Conservation (phyloP, 2,329 filamentous ascomycete genomes). For the Colletotrichum gloeosporioides region DNA sequence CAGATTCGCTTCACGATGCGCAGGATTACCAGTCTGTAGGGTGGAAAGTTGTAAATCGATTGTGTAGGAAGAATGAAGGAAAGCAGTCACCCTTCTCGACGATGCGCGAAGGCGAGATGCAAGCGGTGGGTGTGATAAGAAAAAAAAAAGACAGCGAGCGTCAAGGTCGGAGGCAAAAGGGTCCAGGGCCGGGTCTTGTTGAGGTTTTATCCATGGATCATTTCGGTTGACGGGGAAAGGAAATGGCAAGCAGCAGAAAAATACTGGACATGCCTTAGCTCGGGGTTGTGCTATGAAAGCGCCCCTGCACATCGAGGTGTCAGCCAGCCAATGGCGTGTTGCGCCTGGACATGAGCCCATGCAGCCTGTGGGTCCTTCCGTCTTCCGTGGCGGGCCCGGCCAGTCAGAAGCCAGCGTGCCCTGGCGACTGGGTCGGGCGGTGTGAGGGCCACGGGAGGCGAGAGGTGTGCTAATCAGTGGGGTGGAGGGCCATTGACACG, state of each 20-base stretch:
- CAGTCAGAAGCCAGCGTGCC: not conserved
- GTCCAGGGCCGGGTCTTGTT: slow-evolving; percentile 21
- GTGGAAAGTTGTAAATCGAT: not conserved
- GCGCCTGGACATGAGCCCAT: slow-evolving; percentile 12
- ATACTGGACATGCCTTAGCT: not conserved
- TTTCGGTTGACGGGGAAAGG: slow-evolving; percentile 24
- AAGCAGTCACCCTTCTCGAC: not conserved
- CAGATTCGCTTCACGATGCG: not conserved
- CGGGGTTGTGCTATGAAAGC: slow-evolving; percentile 13
- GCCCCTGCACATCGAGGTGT: slow-evolving; percentile 2
- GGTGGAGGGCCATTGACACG: not conserved
- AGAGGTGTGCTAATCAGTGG: slow-evolving; percentile 5
- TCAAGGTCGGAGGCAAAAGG: slow-evolving; percentile 9
- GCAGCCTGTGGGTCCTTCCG: slow-evolving; percentile 11
- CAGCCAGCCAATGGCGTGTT: slow-evolving; percentile 1
- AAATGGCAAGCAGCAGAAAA: slow-evolving; percentile 16
- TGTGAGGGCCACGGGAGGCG: slow-evolving; percentile 7
- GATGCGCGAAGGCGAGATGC: slow-evolving; percentile 6
- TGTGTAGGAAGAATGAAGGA: not conserved
- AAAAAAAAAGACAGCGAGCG: slow-evolving; percentile 4
- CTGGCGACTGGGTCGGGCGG: slow-evolving; percentile 12
- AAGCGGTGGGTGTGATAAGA: not conserved
- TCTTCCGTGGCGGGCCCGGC: slow-evolving; percentile 2
- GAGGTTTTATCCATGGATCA: slow-evolving; percentile 26
- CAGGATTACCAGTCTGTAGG: not conserved